These are phyloP conservation scores for Fusarium avenaceum DNA, from an alignment of 2,329 filamentous ascomycete species.

Conservation along the genomic window DNA sequence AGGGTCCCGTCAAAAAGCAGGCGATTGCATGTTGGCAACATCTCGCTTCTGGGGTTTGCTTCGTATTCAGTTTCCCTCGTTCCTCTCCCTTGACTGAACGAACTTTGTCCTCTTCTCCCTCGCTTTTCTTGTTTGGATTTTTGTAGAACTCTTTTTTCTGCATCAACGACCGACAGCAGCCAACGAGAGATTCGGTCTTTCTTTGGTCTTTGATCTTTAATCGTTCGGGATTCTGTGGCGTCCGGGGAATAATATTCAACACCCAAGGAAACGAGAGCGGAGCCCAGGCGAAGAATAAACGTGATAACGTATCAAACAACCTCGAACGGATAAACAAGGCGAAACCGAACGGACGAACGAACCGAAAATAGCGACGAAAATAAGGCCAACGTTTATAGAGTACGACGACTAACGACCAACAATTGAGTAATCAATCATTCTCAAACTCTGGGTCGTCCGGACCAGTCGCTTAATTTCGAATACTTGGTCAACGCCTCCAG, in stretches of 20 bases:
- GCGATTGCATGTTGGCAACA: slow-evolving; percentile 29
- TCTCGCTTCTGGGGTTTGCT: slow-evolving; percentile 44
- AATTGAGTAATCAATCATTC: slow-evolving; percentile 25
- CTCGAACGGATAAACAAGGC: slow-evolving; percentile 20
- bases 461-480: slow-evolving; percentile 27
- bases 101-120: slow-evolving; percentile 20
- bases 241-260: slow-evolving; percentile 22
- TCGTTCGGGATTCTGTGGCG: slow-evolving; percentile 23
- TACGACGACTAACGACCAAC: slow-evolving; percentile 4
- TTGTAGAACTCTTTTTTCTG: slow-evolving; percentile 10
- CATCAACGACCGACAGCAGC: slow-evolving; percentile 17
- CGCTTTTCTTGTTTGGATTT: slow-evolving; percentile 8
- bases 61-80: slow-evolving; percentile 40
- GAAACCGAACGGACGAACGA: slow-evolving; percentile 25
- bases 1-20: slow-evolving; percentile 29
- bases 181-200: slow-evolving; percentile 9
- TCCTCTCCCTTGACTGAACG: slow-evolving; percentile 32
- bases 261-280: slow-evolving; percentile 24
- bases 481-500: slow-evolving; percentile 20
- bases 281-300: slow-evolving; percentile 34
- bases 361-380: slow-evolving; percentile 20
- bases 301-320: slow-evolving; percentile 10
- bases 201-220: neutral
- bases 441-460: slow-evolving; percentile 23
- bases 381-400: slow-evolving; percentile 8